A percentile compares a stretch with the other conserved stretches of the same genome.
Evolutionary conservation across 345 rosid species (phyloP).

Genomic region (Balakata baccata): DNA sequence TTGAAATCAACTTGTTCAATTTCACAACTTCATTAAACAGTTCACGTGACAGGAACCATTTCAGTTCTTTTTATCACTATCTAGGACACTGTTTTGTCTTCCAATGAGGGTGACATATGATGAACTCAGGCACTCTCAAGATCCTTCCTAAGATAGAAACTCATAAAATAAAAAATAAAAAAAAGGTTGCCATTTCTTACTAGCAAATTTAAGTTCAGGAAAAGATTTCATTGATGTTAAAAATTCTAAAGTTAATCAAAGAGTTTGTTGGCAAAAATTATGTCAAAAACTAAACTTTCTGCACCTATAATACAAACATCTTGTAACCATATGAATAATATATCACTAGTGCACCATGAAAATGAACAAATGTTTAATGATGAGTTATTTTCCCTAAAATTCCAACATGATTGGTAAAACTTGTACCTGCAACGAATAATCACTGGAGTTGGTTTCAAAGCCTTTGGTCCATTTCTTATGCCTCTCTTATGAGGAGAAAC

Average conservation of each 20-base stretch:
- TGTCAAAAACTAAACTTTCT: background rate
- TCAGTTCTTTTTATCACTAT: background rate
- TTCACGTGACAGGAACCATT: background rate
- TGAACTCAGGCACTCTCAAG: background rate
- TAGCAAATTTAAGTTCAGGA: background rate
- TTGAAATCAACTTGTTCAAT: background rate
- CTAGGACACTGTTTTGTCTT: background rate
- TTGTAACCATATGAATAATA: background rate
- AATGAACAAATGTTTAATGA: background rate
- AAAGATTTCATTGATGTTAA: too few species aligned
- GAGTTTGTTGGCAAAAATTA: background rate
- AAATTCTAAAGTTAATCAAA: too few species aligned
- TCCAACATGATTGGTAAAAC: background rate
- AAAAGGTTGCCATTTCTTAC: background rate
- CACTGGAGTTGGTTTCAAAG: slow-evolving; percentile 83
- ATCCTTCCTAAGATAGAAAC: background rate
- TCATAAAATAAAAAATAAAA: background rate
- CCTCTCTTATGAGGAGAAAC: slow-evolving; percentile 72
- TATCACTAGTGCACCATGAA: background rate
- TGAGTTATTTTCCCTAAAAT: background rate
- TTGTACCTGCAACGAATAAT: slow-evolving; percentile 84
- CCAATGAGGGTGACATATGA: background rate
- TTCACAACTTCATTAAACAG: background rate
- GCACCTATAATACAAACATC: background rate
- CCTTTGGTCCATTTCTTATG: slow-evolving; percentile 84